A percentile compares a stretch with the other conserved stretches of the same genome.
phyloP scores from a whole-genome alignment of 78 protist species.

The Dictyostelium purpureum region DNA sequence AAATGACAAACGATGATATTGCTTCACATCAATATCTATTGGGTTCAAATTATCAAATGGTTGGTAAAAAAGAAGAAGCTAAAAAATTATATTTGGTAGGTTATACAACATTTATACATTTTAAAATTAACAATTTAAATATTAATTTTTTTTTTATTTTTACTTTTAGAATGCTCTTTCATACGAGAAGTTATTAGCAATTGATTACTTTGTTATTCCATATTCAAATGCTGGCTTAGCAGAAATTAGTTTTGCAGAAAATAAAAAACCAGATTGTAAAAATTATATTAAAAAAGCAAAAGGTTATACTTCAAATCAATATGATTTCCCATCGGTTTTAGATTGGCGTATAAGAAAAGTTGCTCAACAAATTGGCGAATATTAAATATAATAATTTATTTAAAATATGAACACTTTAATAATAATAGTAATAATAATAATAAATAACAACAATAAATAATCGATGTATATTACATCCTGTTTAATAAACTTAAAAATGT shows the following conservation, averaged over 20 bases:
- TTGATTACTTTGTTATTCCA: conserved; percentile 52
- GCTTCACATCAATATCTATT: conserved; percentile 30
- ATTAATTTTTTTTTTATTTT: background rate
- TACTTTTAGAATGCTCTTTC: background rate
- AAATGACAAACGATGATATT: conserved; percentile 18
- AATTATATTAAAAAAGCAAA: conserved; percentile 58
- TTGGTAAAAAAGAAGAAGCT: conserved; percentile 52
- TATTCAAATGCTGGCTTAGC: conserved; percentile 58
- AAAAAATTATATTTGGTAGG: conserved; percentile 33
- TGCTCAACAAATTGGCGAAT: conserved; percentile 45
- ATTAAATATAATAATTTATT: too few species aligned
- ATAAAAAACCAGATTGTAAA: conserved; percentile 47
- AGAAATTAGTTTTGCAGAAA: conserved; percentile 42
- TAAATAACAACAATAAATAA: too few species aligned
- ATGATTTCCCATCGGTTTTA: conserved; percentile 73
- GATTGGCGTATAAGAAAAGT: conserved; percentile 69
- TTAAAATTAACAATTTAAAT: background rate
- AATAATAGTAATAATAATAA: too few species aligned
- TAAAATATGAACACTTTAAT: too few species aligned
- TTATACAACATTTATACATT: background rate
- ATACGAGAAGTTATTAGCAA: conserved; percentile 23
- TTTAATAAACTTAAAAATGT: too few species aligned
- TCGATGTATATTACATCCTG: too few species aligned
- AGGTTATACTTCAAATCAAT: conserved; percentile 12
- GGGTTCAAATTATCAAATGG: conserved; percentile 55